These are phyloP conservation scores for Thraustochytrium sp. DNA, from an alignment of 352 stramenopile species.

Conservation along the genomic window DNA sequence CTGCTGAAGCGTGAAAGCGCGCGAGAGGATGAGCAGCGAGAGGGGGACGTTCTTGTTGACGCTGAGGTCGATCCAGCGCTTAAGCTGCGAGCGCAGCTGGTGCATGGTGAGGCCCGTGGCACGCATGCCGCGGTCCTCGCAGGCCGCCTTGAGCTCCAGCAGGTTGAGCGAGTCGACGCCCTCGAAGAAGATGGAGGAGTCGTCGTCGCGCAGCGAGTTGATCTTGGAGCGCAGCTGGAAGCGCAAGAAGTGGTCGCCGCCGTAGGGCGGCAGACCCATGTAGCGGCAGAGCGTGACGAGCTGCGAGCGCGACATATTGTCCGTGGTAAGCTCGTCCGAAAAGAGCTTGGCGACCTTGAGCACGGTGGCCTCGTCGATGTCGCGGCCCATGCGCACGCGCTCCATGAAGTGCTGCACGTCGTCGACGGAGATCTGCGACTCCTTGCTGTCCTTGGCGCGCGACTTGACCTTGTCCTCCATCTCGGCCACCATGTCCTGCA, in stretches of 20 bases:
- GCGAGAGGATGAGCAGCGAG: conserved; percentile 95
- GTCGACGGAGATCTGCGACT: conserved; percentile 63
- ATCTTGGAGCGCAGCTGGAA: conserved; percentile 90
- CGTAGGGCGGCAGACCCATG: conserved; percentile 92
- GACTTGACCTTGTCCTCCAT: conserved; percentile 73
- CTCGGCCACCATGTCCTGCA: conserved; percentile 89
- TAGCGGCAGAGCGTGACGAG: conserved; percentile 94
- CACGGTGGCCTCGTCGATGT: conserved; percentile 68
- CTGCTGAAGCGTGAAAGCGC: conserved; percentile 86
- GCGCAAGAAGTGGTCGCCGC: conserved; percentile 89
- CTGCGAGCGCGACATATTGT: conserved; percentile 94
- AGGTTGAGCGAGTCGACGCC: conserved; percentile 93
- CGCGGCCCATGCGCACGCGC: conserved; percentile 65
- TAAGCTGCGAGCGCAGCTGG: conserved; percentile 86
- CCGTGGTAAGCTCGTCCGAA: conserved; percentile 94
- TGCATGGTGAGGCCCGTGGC: conserved; percentile 90
- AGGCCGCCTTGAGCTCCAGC: conserved; percentile 90
- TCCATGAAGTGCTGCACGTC: conserved; percentile 77
- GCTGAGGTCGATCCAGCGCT: conserved; percentile 86
- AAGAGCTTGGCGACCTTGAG: conserved; percentile 86
- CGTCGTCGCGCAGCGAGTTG: conserved; percentile 89
- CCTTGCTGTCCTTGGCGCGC: conserved; percentile 55
- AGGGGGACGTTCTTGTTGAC: conserved; percentile 97
- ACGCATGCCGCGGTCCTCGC: conserved; percentile 94
- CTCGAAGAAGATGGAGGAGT: conserved; percentile 98